phyloP scores from a whole-genome alignment of 495 filamentous ascomycete species.

The Astrothelium subdiscretum region DNA sequence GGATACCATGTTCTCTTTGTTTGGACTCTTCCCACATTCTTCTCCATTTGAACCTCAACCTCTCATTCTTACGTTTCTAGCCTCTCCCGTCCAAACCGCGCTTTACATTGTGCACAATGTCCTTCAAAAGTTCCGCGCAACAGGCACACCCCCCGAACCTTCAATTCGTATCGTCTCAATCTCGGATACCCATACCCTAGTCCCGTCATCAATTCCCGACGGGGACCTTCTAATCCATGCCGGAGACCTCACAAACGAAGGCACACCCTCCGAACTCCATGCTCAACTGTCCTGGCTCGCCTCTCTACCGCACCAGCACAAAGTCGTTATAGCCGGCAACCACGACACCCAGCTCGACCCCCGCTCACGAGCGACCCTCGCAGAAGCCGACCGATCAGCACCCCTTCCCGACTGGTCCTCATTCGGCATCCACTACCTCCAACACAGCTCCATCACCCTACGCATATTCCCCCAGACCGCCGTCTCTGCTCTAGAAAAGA shows the following conservation, averaged over 20 bases:
- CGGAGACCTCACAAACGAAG: conserved; percentile 69
- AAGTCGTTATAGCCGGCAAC: conserved; percentile 81
- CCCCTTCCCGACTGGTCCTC: conserved; percentile 39
- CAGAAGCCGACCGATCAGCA: conserved; percentile 27
- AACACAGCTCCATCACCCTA: conserved; percentile 45
- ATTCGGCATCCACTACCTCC: conserved; percentile 46
- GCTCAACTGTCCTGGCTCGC: conserved; percentile 68
- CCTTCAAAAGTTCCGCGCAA: conserved; percentile 51
- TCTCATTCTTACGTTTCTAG: conserved; percentile 36
- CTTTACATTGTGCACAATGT: conserved; percentile 44
- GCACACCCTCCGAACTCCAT: conserved; percentile 61
- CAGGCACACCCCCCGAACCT: conserved; percentile 39
- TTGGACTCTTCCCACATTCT: background rate
- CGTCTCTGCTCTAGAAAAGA: background rate
- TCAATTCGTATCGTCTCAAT: conserved; percentile 74
- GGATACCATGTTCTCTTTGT: background rate
- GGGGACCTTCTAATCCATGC: conserved; percentile 86
- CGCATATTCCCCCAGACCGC: conserved; percentile 21
- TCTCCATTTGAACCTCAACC: conserved; percentile 40
- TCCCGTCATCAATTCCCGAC: conserved; percentile 47
- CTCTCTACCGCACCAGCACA: conserved; percentile 58
- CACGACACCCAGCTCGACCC: conserved; percentile 76
- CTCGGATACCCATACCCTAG: conserved; percentile 72
- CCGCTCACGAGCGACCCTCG: conserved; percentile 27
- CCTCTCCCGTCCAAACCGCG: conserved; percentile 39